These are phyloP conservation scores for Discostella stelligera DNA, from an alignment of 352 stramenopile species.

Conservation along the genomic window DNA sequence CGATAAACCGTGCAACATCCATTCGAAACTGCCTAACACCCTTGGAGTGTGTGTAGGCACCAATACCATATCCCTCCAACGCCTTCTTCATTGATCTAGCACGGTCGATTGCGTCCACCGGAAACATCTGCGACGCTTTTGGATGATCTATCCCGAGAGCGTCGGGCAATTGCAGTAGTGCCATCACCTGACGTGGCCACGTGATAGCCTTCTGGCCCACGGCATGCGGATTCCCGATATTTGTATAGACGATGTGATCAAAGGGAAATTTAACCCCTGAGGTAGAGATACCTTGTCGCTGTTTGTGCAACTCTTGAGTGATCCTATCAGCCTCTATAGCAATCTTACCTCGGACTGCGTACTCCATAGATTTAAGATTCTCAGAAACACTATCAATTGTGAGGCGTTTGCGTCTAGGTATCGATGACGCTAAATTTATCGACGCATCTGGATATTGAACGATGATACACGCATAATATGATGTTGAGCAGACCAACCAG, in stretches of 20 bases:
- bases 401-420: slow-evolving; percentile 49
- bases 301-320: slow-evolving; percentile 44
- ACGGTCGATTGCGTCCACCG: slow-evolving; percentile 67
- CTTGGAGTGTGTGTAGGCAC: slow-evolving; percentile 81
- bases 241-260: slow-evolving; percentile 95
- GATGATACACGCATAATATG: not conserved
- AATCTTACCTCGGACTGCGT: slow-evolving; percentile 77
- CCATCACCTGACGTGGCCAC: slow-evolving; percentile 83
- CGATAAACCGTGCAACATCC: slow-evolving; percentile 78
- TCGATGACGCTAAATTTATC: not conserved
- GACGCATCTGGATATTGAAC: not conserved
- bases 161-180: slow-evolving; percentile 71
- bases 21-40: slow-evolving; percentile 64
- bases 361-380: slow-evolving; percentile 74
- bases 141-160: slow-evolving; percentile 71
- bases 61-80: slow-evolving; percentile 63
- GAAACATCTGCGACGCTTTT: slow-evolving; percentile 57
- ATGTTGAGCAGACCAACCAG: not conserved
- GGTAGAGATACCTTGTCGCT: not conserved
- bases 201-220: slow-evolving; percentile 93
- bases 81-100: slow-evolving; percentile 67
- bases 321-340: slow-evolving; percentile 79
- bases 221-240: slow-evolving; percentile 97
- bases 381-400: slow-evolving; percentile 68
- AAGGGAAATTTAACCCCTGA: slow-evolving; percentile 74